Evolutionary conservation across 331 rosid genomes (phyloP).

Genomic region (Malus hybrid): DNA sequence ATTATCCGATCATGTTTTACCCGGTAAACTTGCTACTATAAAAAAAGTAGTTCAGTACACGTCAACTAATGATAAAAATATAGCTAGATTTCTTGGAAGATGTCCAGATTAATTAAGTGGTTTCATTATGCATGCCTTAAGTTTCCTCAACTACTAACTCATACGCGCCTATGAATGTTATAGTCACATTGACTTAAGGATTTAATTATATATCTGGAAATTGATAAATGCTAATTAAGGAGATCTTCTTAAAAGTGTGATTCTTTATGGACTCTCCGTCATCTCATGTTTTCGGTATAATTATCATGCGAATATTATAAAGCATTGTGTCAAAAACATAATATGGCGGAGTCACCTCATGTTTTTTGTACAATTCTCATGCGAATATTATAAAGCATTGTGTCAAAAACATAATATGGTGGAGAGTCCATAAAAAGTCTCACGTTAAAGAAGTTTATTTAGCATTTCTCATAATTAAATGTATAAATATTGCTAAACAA

Average conservation of each 20-base stretch:
- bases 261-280: rapidly evolving
- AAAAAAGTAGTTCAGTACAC: not conserved
- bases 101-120: not conserved
- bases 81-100: not conserved
- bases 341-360: too few relatives aligned
- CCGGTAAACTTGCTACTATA: not conserved
- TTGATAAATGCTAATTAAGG: too few relatives aligned
- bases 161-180: not conserved
- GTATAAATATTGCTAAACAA: not conserved
- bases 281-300: too few relatives aligned
- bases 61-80: not conserved
- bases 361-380: too few relatives aligned
- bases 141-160: not conserved
- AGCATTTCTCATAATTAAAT: too few relatives aligned
- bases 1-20: not conserved
- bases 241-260: too few relatives aligned
- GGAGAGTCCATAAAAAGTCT: too few relatives aligned
- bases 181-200: constrained; percentile 11
- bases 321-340: too few relatives aligned
- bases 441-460: too few relatives aligned
- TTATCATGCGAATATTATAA: too few relatives aligned
- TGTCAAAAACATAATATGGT: too few relatives aligned
- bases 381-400: too few relatives aligned
- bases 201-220: not conserved
- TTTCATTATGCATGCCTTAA: constrained; percentile 1